A percentile compares a stretch with the other conserved stretches of the same genome.
Conservation (phyloP, 208 protist species). For the Crithidia bombi region DNA sequence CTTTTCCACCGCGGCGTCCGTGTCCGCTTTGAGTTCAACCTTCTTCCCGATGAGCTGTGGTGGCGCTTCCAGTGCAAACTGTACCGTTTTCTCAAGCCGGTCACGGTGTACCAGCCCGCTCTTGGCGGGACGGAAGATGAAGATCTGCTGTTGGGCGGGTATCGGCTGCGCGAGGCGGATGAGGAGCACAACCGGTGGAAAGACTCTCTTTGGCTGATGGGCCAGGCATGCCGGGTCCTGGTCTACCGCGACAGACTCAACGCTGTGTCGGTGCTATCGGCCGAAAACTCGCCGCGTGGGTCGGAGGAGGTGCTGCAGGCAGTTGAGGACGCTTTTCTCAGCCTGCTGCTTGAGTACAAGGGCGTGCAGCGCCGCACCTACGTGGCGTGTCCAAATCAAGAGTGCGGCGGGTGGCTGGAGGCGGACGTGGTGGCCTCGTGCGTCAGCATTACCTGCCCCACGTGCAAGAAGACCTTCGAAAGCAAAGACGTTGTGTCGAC, state of each 20-base stretch:
- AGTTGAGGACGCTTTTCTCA: conserved; percentile 54
- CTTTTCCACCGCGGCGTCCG: conserved; percentile 82
- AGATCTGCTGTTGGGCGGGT: conserved; percentile 59
- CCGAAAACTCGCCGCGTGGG: conserved; percentile 47
- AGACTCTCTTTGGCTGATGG: conserved; percentile 85
- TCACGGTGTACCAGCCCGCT: conserved; percentile 71
- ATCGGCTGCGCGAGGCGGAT: conserved; percentile 71
- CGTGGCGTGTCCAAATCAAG: conserved; percentile 67
- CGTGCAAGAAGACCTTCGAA: conserved; percentile 58
- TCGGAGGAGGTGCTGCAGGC: conserved; percentile 70
- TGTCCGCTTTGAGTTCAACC: conserved; percentile 82
- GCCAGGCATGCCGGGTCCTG: conserved; percentile 66
- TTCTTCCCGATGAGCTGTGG: conserved; percentile 89
- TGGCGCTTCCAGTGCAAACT: conserved; percentile 81
- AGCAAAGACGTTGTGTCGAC: conserved; percentile 51
- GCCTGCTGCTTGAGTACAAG: conserved; percentile 73
- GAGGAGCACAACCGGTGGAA: conserved; percentile 88
- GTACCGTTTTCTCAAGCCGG: conserved; percentile 53
- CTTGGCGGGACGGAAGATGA: conserved; percentile 43
- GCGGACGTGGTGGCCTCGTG: conserved; percentile 50
- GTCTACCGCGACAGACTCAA: conserved; percentile 70
- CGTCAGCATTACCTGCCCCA: conserved; percentile 52
- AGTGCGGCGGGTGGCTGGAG: conserved; percentile 72
- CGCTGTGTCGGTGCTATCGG: conserved; percentile 64
- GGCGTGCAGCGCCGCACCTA: conserved; percentile 60